Base-by-base conservation (phyloP, 2,329 filamentous ascomycete species). In the Verticillium zaregamsianum region DNA sequence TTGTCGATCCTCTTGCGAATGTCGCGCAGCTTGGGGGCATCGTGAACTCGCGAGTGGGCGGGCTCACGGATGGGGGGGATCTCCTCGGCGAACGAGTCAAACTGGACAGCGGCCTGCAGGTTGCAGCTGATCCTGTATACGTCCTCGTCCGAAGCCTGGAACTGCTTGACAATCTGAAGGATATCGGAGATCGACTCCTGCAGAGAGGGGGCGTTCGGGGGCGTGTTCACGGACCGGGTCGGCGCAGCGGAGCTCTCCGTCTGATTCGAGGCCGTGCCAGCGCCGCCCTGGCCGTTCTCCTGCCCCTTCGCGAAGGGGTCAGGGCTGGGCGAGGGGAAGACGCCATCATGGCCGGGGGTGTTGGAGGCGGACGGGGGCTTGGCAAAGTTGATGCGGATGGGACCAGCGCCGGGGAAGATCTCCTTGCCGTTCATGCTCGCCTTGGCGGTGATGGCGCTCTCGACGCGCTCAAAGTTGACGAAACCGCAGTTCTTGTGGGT, bases 401-500 rank as follows among this genome's bases (percentile, higher is more conserved):
- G 93, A 1, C 95, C 95, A 62, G 93, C 93, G 61, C 95, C 95
- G 9, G 95, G 95, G 80, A 99, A 99, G 64, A 99, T 97, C 75
- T 99, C 95, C 76, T 97, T 97, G 70, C 93, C 93, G 70, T 98
- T 98, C 77, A 97, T 88, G 72, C 89, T 85, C 15, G 88, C 88
- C 74, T 94, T 96, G 17, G 95, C 95, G 63, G 92, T 88, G 45
- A 97, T 89, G 61, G 95, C 95, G 72, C 92, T 96, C 66, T 98
- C 93, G 33, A 95, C 79, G 63, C 87, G 89, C 76, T 98, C 93
- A 71, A 97, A 99, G 76, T 99, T 99, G 72, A 99, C 94, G 69
- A 99, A 99, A 3, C 94, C 95, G 73, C 95, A 99, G 77, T 97
- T 98, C 83, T 99, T 99, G 81, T 99, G 93, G 0, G 95, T 98